Evolutionary conservation across 352 stramenopile genomes (phyloP).

Genomic region (Pythium aquatile): DNA sequence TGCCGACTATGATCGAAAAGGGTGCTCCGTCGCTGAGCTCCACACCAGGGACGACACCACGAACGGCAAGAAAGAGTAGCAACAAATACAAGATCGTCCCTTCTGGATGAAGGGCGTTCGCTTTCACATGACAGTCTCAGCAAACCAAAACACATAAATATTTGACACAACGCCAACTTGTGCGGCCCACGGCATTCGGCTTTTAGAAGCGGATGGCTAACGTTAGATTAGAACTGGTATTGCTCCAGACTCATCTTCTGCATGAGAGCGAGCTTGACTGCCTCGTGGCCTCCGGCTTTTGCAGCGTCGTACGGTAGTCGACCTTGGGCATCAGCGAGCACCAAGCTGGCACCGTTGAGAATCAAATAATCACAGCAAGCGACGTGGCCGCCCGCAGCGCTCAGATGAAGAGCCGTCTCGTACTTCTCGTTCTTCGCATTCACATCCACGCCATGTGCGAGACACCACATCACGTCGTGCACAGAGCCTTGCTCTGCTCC

Average conservation of each 20-base stretch:
- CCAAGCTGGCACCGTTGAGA: constrained; percentile 73
- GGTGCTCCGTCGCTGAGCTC: neutral
- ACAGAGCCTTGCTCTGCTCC: constrained; percentile 42
- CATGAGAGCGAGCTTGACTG: constrained; percentile 63
- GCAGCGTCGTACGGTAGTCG: constrained; percentile 61
- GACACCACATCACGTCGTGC: constrained; percentile 67
- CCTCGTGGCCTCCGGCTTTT: constrained; percentile 54
- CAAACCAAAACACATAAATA: constrained; percentile 3
- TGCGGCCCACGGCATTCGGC: too few species aligned
- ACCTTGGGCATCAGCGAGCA: constrained; percentile 44
- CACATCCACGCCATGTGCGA: constrained; percentile 80
- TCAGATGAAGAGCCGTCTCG: constrained; percentile 61
- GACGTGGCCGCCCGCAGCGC: constrained; percentile 35
- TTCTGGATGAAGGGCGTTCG: constrained; percentile 19
- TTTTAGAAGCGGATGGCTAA: too few species aligned
- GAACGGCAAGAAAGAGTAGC: constrained; percentile 10
- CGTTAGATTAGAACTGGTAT: constrained; percentile 43
- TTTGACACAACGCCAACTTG: neutral
- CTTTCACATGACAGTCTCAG: constrained; percentile 1
- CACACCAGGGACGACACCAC: constrained; percentile 19
- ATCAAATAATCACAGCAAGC: constrained; percentile 77
- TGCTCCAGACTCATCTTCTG: constrained; percentile 72
- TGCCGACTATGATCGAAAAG: constrained; percentile 15
- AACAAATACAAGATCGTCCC: constrained; percentile 37
- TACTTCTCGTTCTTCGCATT: constrained; percentile 50